Percentiles rank a stretch among this genome's conserved stretches.
Conservation (phyloP, 345 rosid species). For the Rubroshorea leprosula region DNA sequence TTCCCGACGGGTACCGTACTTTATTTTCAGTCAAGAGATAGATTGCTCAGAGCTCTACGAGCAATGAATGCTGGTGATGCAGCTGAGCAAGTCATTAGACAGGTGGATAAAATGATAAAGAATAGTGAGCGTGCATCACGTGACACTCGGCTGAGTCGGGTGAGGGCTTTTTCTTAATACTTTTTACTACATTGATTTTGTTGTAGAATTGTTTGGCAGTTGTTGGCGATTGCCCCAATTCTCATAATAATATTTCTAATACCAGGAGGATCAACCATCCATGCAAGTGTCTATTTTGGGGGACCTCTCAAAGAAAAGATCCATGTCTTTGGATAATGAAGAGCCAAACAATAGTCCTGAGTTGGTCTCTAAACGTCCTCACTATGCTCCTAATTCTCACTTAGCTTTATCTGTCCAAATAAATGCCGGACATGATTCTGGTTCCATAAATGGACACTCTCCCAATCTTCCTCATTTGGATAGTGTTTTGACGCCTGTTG, state of each 20-base stretch:
- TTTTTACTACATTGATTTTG: slow-evolving; percentile 4
- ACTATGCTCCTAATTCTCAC: slow-evolving; percentile 37
- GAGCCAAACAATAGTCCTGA: slow-evolving; percentile 51
- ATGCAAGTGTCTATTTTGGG: slow-evolving; percentile 47
- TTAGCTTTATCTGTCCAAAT: slow-evolving; percentile 34
- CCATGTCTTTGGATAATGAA: slow-evolving; percentile 53
- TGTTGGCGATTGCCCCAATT: slow-evolving; percentile 6
- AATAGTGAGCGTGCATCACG: slow-evolving; percentile 83
- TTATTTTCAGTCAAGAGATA: slow-evolving; percentile 73
- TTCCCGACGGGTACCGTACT: slow-evolving; percentile 19
- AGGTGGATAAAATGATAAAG: slow-evolving; percentile 79
- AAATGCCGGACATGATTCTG: slow-evolving; percentile 44
- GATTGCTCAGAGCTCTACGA: slow-evolving; percentile 67
- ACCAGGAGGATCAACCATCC: slow-evolving; percentile 69
- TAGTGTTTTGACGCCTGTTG: slow-evolving; percentile 77
- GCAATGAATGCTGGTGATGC: slow-evolving; percentile 93
- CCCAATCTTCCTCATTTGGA: slow-evolving; percentile 42
- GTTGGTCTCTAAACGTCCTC: slow-evolving; percentile 53
- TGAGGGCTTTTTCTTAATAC: slow-evolving; percentile 20
- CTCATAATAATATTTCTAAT: slow-evolving; percentile 14
- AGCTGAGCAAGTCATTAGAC: slow-evolving; percentile 91
- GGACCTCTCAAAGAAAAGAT: slow-evolving; percentile 66
- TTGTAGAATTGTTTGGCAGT: slow-evolving; percentile 9
- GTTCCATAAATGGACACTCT: slow-evolving; percentile 50
- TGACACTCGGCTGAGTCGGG: slow-evolving; percentile 66